Base-by-base conservation (phyloP, 345 rosid genomes). In the Iberis pinnata region DNA sequence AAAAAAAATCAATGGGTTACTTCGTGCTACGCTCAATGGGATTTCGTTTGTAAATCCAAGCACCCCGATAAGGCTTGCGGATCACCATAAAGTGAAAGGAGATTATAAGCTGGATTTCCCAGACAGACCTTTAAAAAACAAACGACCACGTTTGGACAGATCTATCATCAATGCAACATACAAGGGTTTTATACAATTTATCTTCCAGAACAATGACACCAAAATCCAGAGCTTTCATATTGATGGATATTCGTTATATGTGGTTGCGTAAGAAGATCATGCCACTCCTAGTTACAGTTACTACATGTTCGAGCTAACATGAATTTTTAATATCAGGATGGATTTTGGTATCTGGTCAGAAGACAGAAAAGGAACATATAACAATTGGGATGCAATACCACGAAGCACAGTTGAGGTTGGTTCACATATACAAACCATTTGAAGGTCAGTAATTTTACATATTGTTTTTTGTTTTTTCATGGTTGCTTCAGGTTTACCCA, bases 301-400 rank as follows among this genome's bases (percentile, higher is more conserved):
- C 38, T 27, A 24, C 33, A 37, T 81, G 84, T 26, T n/a, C 25
- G 2, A 14, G 37, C 24, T 43, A 33, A 66, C 29, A 15, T 13
- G 19, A n/a, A 13, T 7, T 49, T 42, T 31, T 57, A 9, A 14
- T 49, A 49, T 79, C 78, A 92, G 98, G 60, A 84, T 92, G 96
- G 89, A 78, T 61, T 88, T 77, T 73, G 98, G 98, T n/a, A 26
- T 74, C 0, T 92, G 98, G 96, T 68, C 88, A 13, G 95, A 84
- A 73, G 77, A 62, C 68, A 76, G 58, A 61, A 81, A 82, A 70
- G 69, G 74, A 42, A 60, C 73, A 9, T 88, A 92, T 56, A 92
- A 92, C 70, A 76, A 66, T 27, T 88, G 25, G 22, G 71, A 88
- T 58, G 89, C 93, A 5, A 85, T 92, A 56, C 83, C 83, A 36